Evolutionary conservation across 805 yeast genomes (phyloP), one percentile per base, ranked within the genome.

Genomic region (Yamadazyma kitorensis): DNA sequence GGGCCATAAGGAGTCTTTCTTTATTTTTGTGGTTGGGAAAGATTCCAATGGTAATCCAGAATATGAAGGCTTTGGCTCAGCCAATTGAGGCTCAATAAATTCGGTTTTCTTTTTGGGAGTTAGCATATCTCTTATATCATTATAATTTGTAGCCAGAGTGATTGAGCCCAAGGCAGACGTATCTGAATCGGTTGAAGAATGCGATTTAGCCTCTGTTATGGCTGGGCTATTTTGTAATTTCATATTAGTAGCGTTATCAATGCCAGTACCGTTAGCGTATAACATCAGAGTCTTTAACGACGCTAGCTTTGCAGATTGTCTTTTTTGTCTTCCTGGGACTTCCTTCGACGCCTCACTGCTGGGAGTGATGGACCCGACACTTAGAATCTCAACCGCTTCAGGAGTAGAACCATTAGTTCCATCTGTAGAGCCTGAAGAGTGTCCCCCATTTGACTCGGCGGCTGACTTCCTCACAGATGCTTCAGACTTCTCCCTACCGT

Each of bases 31-130:
- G 12, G 77, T 74, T 6, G 96, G 96, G 5, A 70, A 68, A n/a
- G 75, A 68, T 43, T 78, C 86, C 34, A 87, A 57, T 3, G 93
- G 82, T 25, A 78, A 66, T 2, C 96, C 96, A 0, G 91, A 81
- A 24, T 77, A 76, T 8, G 73, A 70, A 26, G 85, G 78, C 8
- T 61, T 54, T 0, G 82, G 78, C 23, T 67, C 72, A 1, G 76
- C 72, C 21, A 69, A 54, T 12, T 66, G 68, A 2, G 89, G 88
- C 47, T 86, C 93, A 14, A 63, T 54, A 57, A 78, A 76, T 19
- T 15, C 29, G 4, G 10, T 19, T 19, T 10, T 19, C 22, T 19
- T 19, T 19, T 6, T 19, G 22, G 10, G 22, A 19, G 10, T 20
- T 20, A 7, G 22, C 7, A 20, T 7, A 20, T 20, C 9, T 20